Base-by-base conservation (phyloP, 306 rosid genomes). In the Gillenia trifoliata region DNA sequence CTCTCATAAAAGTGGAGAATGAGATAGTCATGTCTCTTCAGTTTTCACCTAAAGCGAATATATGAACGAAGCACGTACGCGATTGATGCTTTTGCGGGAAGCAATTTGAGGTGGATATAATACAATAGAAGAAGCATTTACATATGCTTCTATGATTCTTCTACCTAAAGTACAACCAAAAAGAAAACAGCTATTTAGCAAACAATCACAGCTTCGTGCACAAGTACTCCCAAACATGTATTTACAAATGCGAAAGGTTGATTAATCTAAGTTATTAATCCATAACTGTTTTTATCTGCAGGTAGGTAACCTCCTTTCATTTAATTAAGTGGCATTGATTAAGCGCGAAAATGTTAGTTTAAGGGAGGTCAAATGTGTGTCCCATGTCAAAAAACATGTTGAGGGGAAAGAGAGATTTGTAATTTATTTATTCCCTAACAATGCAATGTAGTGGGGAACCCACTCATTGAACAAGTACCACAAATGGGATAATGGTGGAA, bases 391-490 rank as follows among this genome's bases (percentile, higher is more conserved):
- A 83, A 74, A 80, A 75, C 80, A 76, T 57, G 63, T 64, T 68
- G 83, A 80, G 64, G 59, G 71, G 77, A 81, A 83, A 76, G 68
- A 68, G 62, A 79, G 55, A 29, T 71, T 13, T 8, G 25, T 19
- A 22, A 9, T 54, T 54, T 72, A 63, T 67, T 59, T 73, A 75
- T 76, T 81, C 87, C 80, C 64, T 78, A 52, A 66, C 81, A 70
- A 64, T 83, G 83, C 25, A 73, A 64, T 75, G 66, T 84, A 81
- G 90, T 85, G 90, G 93, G 85, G 78, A 83, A 78, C 86, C 83
- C 89, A 88, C 89, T 90, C 78, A 76, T 78, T 79, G 76, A 20
- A 74, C 74, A 13, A 74, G 71, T 45, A 34, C 76, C 70, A 85
- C 66, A 54, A 74, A 84, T 79, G 84, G 63, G 64, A 67, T 52